Evolutionary conservation across 1,139 yeast species (phyloP).

Genomic region (Blastobotrys elegans): DNA sequence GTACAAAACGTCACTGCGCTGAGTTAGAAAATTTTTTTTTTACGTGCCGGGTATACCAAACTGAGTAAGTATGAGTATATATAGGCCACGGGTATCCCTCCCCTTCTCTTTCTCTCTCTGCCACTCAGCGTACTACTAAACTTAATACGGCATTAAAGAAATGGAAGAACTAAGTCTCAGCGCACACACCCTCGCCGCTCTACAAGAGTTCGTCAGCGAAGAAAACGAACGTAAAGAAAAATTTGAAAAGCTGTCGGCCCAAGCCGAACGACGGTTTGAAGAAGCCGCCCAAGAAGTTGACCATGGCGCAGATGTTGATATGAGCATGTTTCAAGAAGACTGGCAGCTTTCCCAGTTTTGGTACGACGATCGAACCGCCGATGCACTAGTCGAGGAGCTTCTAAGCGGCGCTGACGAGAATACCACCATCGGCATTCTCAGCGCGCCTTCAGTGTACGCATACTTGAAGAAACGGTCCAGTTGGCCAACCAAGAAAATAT

Average conservation of each 20-base stretch:
- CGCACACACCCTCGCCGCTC: conserved; percentile 69
- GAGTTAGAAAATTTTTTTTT: too few species aligned
- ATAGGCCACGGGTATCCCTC: too few species aligned
- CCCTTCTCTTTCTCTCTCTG: too few species aligned
- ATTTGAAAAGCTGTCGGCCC: conserved; percentile 52
- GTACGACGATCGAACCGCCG: conserved; percentile 64
- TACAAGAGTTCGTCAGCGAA: conserved; percentile 65
- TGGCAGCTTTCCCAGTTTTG: conserved; percentile 94
- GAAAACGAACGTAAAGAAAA: conserved; percentile 55
- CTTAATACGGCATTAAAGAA: too few species aligned
- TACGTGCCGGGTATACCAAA: too few species aligned
- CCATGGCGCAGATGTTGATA: conserved; percentile 36
- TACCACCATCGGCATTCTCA: conserved; percentile 68
- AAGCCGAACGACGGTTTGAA: conserved; percentile 51
- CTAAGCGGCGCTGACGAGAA: conserved; percentile 64
- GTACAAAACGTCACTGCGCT: too few species aligned
- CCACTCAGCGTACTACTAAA: too few species aligned
- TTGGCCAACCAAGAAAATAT: conserved; percentile 46
- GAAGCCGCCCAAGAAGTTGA: conserved; percentile 11
- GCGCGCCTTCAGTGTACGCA: conserved; percentile 92
- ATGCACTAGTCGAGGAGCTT: conserved; percentile 58
- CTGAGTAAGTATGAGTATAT: too few species aligned
- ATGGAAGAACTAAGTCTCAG: conserved; percentile 40
- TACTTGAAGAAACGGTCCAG: conserved; percentile 51
- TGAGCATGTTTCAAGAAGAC: conserved; percentile 75